Base-by-base conservation (phyloP, 2,329 filamentous ascomycete genomes). In the Xylariomycetidae sp. region DNA sequence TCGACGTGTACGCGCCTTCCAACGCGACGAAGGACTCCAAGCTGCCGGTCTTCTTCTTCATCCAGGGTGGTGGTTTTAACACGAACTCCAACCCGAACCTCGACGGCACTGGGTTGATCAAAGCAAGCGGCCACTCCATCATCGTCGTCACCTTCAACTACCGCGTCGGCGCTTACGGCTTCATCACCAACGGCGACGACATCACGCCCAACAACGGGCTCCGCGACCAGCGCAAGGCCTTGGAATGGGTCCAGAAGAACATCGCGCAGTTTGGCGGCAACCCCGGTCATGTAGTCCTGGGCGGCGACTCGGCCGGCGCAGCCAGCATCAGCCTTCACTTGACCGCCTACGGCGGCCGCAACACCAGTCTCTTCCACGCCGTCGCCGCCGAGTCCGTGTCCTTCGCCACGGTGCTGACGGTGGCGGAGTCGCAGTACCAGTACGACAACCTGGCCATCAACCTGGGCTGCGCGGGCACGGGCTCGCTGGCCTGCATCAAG, bases 141-240 rank as follows among this genome's bases (percentile, higher is more conserved):
- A 60, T 89, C 0, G 74, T 86, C 1, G 80, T 89, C 2, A 79
- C 69, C 8, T 72, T 85, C 58, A 88, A 87, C 58, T 88, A 89
- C 52, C 77, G 85, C 5, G 81, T 89, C 9, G 83, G 83, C 0
- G 70, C 74, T 0, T 87, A 78, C 44, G 84, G 85, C 0, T 89
- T 88, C 51, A 65, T 89, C 10, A 73, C 75, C 2, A 66, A 76
- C 35, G 60, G 70, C 12, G 70, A 81, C 45, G 49, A 43, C 44
- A 70, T 74, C 3, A 72, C 69, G 37, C 52, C 79, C 22, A 88
- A 88, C 54, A 79, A 78, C 45, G 84, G 84, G 2, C 61, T 88
- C 1, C 71, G 72, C 20, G 83, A 88, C 52, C 82, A 86, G 55
- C 64, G 78, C 32, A 79, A 81, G 49, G 78, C 75, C 0, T 55